Conservation (phyloP, 2,329 filamentous ascomycete genomes). For the Shiraia bambusicola region DNA sequence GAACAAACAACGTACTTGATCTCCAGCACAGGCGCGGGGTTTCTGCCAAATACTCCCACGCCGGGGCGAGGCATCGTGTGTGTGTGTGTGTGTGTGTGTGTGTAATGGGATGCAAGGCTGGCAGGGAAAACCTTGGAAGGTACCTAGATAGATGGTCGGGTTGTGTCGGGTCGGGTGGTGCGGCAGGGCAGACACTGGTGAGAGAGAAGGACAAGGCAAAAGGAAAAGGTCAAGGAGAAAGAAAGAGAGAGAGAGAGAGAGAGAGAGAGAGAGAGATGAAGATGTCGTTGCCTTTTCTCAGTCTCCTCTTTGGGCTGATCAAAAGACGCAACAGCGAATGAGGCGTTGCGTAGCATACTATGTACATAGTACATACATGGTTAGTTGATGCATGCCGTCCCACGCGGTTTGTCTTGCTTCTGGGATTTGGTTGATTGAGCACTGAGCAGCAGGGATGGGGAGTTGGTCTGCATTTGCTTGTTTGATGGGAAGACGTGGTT, state of each 20-base stretch:
- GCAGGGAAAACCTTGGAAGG: too few species aligned
- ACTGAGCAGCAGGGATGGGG: not conserved
- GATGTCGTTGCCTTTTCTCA: too few species aligned
- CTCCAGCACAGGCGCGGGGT: constrained; percentile 41
- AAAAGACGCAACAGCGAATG: not conserved
- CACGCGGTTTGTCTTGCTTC: not conserved
- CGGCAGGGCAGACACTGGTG: too few species aligned
- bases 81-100: too few species aligned
- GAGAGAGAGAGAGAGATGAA: constrained; percentile 5
- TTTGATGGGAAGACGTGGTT: too few species aligned
- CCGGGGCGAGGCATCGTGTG: constrained; percentile 38
- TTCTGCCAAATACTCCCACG: constrained; percentile 40
- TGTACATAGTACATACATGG: too few species aligned
- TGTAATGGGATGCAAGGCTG: too few species aligned
- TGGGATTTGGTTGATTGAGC: constrained; percentile 15
- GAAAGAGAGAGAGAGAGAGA: constrained; percentile 12
- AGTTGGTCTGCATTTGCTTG: not conserved
- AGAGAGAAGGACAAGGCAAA: too few species aligned
- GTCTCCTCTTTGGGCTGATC: not conserved
- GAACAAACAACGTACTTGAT: constrained; percentile 42
- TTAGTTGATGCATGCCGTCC: too few species aligned
- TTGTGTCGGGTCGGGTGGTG: too few species aligned
- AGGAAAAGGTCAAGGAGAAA: too few species aligned
- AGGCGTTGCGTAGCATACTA: constrained; percentile 6
- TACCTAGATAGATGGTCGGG: too few species aligned